Conservation (phyloP, 192 early-diverging fungal genomes). For the Backusella liffmaniae region DNA sequence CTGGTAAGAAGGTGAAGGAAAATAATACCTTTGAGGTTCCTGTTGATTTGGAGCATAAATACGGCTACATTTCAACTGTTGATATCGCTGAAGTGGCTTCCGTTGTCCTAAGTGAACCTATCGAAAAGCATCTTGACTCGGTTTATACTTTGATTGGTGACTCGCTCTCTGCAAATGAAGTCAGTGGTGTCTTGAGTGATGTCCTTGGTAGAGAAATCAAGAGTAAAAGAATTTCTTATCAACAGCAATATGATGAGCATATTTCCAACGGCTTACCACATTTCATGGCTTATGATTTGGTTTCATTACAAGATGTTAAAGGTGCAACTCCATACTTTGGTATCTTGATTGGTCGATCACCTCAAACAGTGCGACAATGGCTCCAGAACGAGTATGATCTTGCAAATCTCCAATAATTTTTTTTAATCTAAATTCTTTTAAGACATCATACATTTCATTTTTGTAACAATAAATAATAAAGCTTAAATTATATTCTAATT, state of each 20-base stretch:
- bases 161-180: not conserved
- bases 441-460: not conserved
- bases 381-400: not conserved
- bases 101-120: slow-evolving; percentile 5
- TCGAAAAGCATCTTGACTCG: slow-evolving; percentile 13
- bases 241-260: not conserved
- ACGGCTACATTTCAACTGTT: slow-evolving; percentile 11
- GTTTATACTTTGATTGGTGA: slow-evolving; percentile 16
- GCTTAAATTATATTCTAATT: too few relatives aligned
- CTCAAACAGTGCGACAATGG: not conserved
- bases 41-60: not conserved
- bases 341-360: not conserved
- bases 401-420: not conserved
- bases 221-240: not conserved
- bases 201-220: slow-evolving; percentile 13
- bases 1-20: not conserved
- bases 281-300: not conserved
- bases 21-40: not conserved
- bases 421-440: not conserved
- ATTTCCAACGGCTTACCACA: not conserved
- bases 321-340: not conserved
- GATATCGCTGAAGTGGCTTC: slow-evolving; percentile 20
- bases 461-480: not conserved
- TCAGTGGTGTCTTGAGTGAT: not conserved
- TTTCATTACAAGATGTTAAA: not conserved